Percentiles rank a stretch among this genome's conserved stretches.
Evolutionary conservation across 2,329 filamentous ascomycete genomes (phyloP).

Genomic region (Paraphoma sp.): DNA sequence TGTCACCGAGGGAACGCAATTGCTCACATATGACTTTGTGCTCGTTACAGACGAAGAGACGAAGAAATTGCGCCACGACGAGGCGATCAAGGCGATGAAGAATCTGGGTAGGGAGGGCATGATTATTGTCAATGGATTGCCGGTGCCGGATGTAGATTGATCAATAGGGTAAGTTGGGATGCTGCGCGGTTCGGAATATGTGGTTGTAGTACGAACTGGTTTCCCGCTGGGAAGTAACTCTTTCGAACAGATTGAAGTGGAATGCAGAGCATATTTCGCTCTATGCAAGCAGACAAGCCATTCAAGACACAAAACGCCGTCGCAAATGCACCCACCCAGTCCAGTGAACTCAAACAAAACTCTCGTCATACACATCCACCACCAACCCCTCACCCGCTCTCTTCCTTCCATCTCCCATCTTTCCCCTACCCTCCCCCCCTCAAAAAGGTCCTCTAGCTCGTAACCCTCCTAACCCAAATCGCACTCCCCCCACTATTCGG

Average conservation of each 20-base stretch:
- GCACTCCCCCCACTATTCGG: constrained; percentile 39
- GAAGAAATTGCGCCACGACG: constrained; percentile 67
- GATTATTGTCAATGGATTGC: constrained; percentile 77
- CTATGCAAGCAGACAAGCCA: no score
- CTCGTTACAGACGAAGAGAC: constrained; percentile 76
- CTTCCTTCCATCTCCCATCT: background rate
- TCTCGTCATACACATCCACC: background rate
- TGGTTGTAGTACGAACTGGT: no score
- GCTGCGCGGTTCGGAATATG: no score
- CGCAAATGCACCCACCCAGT: no score
- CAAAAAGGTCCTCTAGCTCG: constrained; percentile 12
- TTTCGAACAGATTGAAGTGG: no score
- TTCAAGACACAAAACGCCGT: no score
- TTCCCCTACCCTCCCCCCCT: background rate
- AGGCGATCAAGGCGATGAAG: constrained; percentile 71
- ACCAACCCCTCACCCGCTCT: background rate
- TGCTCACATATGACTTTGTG: constrained; percentile 78
- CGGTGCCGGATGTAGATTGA: constrained; percentile 71
- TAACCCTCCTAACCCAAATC: constrained; percentile 50
- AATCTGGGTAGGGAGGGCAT: constrained; percentile 69
- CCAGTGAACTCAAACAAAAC: background rate
- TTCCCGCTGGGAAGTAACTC: no score
- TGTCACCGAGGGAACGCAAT: constrained; percentile 67
- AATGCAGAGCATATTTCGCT: no score
- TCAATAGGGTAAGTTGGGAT: background rate